Evolutionary conservation across 192 early-diverging fungal species (phyloP).

Genomic region (Coemansia sp.): DNA sequence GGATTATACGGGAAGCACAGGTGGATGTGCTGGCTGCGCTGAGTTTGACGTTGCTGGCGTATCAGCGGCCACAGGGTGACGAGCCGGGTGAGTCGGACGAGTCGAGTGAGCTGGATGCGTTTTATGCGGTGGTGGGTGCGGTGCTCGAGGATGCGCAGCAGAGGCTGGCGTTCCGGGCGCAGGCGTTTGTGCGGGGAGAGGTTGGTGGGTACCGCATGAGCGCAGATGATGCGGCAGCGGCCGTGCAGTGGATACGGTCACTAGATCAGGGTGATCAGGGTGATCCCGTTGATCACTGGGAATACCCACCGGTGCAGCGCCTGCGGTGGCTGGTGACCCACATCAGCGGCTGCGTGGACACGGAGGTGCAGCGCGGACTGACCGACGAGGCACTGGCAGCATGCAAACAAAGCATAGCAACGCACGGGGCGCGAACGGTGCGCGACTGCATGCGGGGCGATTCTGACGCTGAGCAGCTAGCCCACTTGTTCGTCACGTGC

Average conservation of each 20-base stretch:
- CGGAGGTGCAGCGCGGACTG: constrained; percentile 31
- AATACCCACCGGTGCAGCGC: constrained; percentile 32
- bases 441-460: background rate
- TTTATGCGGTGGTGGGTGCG: constrained; percentile 68
- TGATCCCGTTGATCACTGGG: constrained; percentile 7
- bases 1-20: constrained; percentile 81
- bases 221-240: background rate
- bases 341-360: constrained; percentile 43
- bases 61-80: constrained; percentile 1
- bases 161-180: constrained; percentile 82
- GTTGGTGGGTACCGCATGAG: constrained; percentile 20
- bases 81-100: constrained; percentile 37
- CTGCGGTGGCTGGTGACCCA: constrained; percentile 40
- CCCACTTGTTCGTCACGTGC: constrained; percentile 34
- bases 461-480: constrained; percentile 30
- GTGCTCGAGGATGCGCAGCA: constrained; percentile 89
- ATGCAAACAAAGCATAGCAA: constrained; percentile 31
- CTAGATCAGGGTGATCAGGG: constrained; percentile 2
- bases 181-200: constrained; percentile 66
- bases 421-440: constrained; percentile 22
- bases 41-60: constrained; percentile 56
- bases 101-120: constrained; percentile 39
- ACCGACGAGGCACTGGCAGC: constrained; percentile 34
- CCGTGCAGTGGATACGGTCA: constrained; percentile 10
- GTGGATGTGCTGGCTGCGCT: constrained; percentile 83